phyloP scores from a whole-genome alignment of 208 protist species.

The Spongospora subterranea region DNA sequence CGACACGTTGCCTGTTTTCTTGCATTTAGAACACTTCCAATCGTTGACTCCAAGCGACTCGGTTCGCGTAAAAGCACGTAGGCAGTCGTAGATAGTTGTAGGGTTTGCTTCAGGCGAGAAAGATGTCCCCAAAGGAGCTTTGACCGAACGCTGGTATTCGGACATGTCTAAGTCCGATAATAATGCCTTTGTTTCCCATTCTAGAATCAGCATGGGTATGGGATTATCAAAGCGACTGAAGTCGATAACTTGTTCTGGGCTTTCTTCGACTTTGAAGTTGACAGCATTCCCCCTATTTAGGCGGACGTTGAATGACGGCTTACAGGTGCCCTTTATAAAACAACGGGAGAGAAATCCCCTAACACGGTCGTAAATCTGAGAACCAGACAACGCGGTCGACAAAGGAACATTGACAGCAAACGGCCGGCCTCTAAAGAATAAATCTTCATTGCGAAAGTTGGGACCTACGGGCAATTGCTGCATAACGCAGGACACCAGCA shows the following conservation, averaged over 20 bases:
- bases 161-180: background rate
- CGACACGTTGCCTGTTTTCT: background rate
- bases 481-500: constrained; percentile 15
- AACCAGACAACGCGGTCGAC: background rate
- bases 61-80: background rate
- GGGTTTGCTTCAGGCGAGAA: background rate
- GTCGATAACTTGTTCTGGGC: no score
- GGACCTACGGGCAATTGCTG: constrained; percentile 4
- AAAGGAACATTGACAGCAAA: constrained; percentile 23
- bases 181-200: background rate
- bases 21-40: background rate
- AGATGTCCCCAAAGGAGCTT: no score
- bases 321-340: background rate
- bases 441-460: background rate
- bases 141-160: background rate
- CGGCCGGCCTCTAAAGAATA: constrained; percentile 10
- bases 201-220: background rate
- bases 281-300: no score
- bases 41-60: constrained; percentile 46
- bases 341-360: background rate
- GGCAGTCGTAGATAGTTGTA: constrained; percentile 17
- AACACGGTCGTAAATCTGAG: background rate
- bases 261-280: no score
- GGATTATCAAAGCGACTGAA: background rate
- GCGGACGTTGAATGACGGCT: background rate